These are phyloP conservation scores for Talaromyces thailandensis DNA, from an alignment of 495 filamentous ascomycete species.

Conservation along the genomic window DNA sequence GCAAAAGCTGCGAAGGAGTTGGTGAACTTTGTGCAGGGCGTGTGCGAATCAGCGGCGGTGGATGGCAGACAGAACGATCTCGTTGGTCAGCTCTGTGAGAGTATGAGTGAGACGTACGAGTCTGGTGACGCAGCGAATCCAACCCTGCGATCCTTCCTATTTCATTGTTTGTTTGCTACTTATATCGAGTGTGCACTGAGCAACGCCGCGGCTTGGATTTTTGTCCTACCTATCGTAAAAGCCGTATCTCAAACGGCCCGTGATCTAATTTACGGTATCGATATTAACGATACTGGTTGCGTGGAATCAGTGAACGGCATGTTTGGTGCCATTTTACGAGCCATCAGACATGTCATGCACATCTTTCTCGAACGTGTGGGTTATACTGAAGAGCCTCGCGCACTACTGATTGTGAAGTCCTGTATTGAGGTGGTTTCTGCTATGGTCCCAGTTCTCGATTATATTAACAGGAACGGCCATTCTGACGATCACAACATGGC, in stretches of 20 bases:
- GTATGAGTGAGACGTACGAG: slow-evolving; percentile 45
- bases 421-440: slow-evolving; percentile 40
- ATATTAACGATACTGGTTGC: slow-evolving; percentile 34
- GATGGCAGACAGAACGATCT: slow-evolving; percentile 54
- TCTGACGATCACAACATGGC: slow-evolving; percentile 12
- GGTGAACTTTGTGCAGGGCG: slow-evolving; percentile 52
- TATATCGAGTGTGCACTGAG: slow-evolving; percentile 48
- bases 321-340: slow-evolving; percentile 33
- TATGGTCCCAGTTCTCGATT: slow-evolving; percentile 42
- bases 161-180: slow-evolving; percentile 54
- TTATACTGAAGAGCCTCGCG: slow-evolving; percentile 29
- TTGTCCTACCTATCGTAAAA: slow-evolving; percentile 46
- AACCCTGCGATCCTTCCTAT: slow-evolving; percentile 47
- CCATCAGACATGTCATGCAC: slow-evolving; percentile 28
- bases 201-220: slow-evolving; percentile 47
- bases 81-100: slow-evolving; percentile 45
- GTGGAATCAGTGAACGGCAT: slow-evolving; percentile 34
- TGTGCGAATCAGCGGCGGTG: slow-evolving; percentile 52
- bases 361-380: slow-evolving; percentile 18
- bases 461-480: slow-evolving; percentile 32
- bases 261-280: slow-evolving; percentile 39
- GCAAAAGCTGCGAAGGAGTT: slow-evolving; percentile 46
- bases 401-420: slow-evolving; percentile 27
- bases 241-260: slow-evolving; percentile 36
- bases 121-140: slow-evolving; percentile 29